Base-by-base conservation (phyloP, 1,139 yeast species). In the Debaryomyces fabryi region DNA sequence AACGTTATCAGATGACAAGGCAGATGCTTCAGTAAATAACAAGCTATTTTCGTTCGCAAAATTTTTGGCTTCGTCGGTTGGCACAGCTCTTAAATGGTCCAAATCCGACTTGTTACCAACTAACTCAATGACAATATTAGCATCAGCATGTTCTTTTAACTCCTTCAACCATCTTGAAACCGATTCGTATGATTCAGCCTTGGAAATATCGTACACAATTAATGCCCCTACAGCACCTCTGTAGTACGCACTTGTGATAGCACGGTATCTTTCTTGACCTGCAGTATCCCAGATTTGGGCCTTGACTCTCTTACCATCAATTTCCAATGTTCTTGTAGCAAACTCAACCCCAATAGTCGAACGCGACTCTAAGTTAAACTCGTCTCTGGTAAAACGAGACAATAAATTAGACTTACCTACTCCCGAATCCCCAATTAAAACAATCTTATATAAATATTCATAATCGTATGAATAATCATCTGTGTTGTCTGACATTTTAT, bases 201-300 rank as follows among this genome's bases (percentile, higher is more conserved):
- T 92, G 52, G 97, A 85, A 65, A 93, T 92, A 72, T 93, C 99
- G 71, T 93, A 93, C 56, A 93, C 96, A 53, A 93, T 86, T 60
- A 93, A 78, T 1, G 99, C 99, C 46, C 99, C 99, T 45, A 92
- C 96, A 0, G 99, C 99, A 42, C 99, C 99, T 65, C 99, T 81
- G 69, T 93, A 93, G 74, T 93, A 93, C 12, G 98, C 99, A 52
- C 96, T 86, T 36, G 99, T 95, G 64, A 93, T 93, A 46, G 99
- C 98, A 62, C 99, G 83, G 75, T 93, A 93, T 66, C 99, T 83
- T 71, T 93, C 99, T 75, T 93, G 99, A 51, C 99, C 99, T 2
- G 99, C 99, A 25, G 99, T 93, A 69, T 93, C 99, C 99, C 99
- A 93, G 64, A 93, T 91, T 70, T 95, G 99, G 7, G 98, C 97